Evolutionary conservation across 768 basidiomycete species (phyloP), one percentile per base, ranked within the genome.

Genomic region (Suillus spraguei): DNA sequence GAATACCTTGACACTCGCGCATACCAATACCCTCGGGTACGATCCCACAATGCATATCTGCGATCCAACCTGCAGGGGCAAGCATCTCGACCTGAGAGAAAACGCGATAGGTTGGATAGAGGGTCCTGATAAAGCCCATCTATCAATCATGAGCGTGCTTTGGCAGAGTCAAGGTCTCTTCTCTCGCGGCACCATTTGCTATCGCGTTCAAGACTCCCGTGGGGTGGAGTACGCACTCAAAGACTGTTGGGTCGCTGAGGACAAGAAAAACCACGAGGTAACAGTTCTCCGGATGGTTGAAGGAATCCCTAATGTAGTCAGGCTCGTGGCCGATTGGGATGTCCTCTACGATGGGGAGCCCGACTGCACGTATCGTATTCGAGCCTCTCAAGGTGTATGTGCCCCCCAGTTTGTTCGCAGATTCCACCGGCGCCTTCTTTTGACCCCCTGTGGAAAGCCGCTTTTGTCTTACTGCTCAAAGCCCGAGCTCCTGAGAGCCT

Each of bases 1-100:
- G 5, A 28, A 59, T 8, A 28, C 38, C 14, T 59, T 59, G 11
- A 28, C 6, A 16, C 58, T 36, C 32, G 11, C 22, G 20, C 38
- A 59, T 14, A 22, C 38, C 9, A 39, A 10, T 16, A 17, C 1
- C 36, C 58, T 59, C 9, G n/a, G 58, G 14, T 59, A 39, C 5
- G 58, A 59, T 39, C 58, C 58, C 8, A 59, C 39, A 8, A 59
- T 59, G 24, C 58, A 59, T 4, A 59, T 59, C 16, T 35, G 33
- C 10, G 22, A 36, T 20, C 58, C 24, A 24, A 4, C 58, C 38
- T 28, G 38, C 42, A 22, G 42, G 24, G 58, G 36, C 32, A 6
- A 16, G 0, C 54, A 35, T n/a, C 6, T 2, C 14, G 4, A 39
- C 13, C 54, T 56, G 33, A 7, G 22, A 9, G 58, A 38, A 16